Evolutionary conservation across 1,284 basidiomycete genomes (phyloP).

Genomic region (Rhodotorula sp.): DNA sequence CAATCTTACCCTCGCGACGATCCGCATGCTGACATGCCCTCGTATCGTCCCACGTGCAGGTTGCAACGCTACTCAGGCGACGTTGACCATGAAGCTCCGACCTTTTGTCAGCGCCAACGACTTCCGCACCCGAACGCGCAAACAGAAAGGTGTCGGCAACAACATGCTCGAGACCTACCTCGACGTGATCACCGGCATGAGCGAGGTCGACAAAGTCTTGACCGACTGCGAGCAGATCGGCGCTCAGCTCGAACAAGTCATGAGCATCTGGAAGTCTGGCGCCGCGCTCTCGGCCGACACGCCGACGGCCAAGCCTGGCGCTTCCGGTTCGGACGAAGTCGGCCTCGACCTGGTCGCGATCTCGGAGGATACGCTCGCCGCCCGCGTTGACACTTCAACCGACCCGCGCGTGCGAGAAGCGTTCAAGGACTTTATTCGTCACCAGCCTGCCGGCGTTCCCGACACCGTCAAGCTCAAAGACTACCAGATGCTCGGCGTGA

Average conservation of each 20-base stretch:
- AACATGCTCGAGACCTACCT: conserved; percentile 87
- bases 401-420: conserved; percentile 46
- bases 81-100: conserved; percentile 72
- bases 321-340: conserved; percentile 35
- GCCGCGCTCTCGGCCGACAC: conserved; percentile 41
- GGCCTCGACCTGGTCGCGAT: conserved; percentile 50
- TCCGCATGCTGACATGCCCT: background rate
- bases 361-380: conserved; percentile 49
- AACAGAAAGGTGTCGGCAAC: conserved; percentile 87
- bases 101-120: conserved; percentile 79
- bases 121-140: conserved; percentile 71
- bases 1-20: background rate
- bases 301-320: conserved; percentile 18
- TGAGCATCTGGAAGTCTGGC: conserved; percentile 70
- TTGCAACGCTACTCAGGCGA: conserved; percentile 77
- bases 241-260: conserved; percentile 58
- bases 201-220: conserved; percentile 83
- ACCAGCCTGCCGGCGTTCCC: conserved; percentile 71
- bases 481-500: conserved; percentile 95
- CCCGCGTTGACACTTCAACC: conserved; percentile 28
- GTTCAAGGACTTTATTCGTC: conserved; percentile 58
- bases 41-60: conserved; percentile 55
- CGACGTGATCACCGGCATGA: conserved; percentile 84
- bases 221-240: conserved; percentile 86
- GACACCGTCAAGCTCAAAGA: conserved; percentile 80